phyloP scores from a whole-genome alignment of 2,329 filamentous ascomycete genomes.

The Colletotrichum graminicola region DNA sequence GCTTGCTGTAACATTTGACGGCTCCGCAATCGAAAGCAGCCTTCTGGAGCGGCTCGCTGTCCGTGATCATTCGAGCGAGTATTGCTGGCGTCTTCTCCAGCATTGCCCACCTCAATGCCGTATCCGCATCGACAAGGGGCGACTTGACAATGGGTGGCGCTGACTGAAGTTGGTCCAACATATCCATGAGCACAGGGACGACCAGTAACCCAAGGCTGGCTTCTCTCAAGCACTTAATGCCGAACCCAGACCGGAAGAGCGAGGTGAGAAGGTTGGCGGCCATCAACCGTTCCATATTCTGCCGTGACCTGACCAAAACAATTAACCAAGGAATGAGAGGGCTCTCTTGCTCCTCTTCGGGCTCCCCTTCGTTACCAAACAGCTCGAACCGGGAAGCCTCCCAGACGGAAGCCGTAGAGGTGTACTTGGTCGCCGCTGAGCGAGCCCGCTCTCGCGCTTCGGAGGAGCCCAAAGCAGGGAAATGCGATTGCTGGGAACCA shows the following conservation, averaged over 20 bases:
- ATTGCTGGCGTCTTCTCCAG: slow-evolving; percentile 80
- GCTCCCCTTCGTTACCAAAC: slow-evolving; percentile 47
- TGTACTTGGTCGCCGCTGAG: slow-evolving; percentile 46
- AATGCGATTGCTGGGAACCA: slow-evolving; percentile 57
- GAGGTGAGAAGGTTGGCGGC: slow-evolving; percentile 77
- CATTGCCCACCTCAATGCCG: slow-evolving; percentile 62
- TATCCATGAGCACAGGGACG: slow-evolving; percentile 76
- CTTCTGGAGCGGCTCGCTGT: slow-evolving; percentile 83
- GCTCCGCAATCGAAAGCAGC: slow-evolving; percentile 78
- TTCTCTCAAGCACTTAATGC: slow-evolving; percentile 71
- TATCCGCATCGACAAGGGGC: slow-evolving; percentile 52
- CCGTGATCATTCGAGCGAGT: slow-evolving; percentile 81
- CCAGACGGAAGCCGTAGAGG: slow-evolving; percentile 47
- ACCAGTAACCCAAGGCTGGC: slow-evolving; percentile 74
- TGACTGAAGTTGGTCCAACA: slow-evolving; percentile 52
- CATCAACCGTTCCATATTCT: slow-evolving; percentile 72
- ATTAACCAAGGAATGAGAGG: slow-evolving; percentile 81
- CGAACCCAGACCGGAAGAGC: slow-evolving; percentile 76
- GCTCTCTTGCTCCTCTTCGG: slow-evolving; percentile 74
- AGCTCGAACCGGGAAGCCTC: slow-evolving; percentile 50
- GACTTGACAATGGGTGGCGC: slow-evolving; percentile 34
- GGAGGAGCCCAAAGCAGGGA: slow-evolving; percentile 65
- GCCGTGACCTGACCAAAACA: slow-evolving; percentile 68
- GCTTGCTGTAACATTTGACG: slow-evolving; percentile 59
- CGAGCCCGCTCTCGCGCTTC: slow-evolving; percentile 53